Conservation (phyloP, 129 eudicot genomes). For the Helianthus annuus region HanXRQr2.0-SUNRISE NC_035437.2:36044382-36044881, state of each 20-base stretch:
- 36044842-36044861: conserved; percentile 76
- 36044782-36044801: conserved; percentile 72
- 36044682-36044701: conserved; percentile 65
- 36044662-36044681: conserved; percentile 80
- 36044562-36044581: conserved; percentile 11
- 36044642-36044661: conserved; percentile 74
- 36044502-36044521: conserved; percentile 64
- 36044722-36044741: conserved; percentile 96
- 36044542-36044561: conserved; percentile 82
- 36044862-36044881: conserved; percentile 92
- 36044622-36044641: conserved; percentile 69
- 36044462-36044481: conserved; percentile 57
- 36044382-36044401: conserved; percentile 90
- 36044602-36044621: background rate
- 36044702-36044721: conserved; percentile 94
- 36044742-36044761: conserved; percentile 71
- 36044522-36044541: conserved; percentile 78
- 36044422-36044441: conserved; percentile 71
- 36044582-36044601: background rate
- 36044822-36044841: conserved; percentile 84
- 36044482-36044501: conserved; percentile 60
- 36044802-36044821: conserved; percentile 59
- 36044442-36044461: conserved; percentile 68
- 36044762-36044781: conserved; percentile 72
- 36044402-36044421: conserved; percentile 81